Percentiles rank a stretch among this genome's conserved stretches.
phyloP scores from a whole-genome alignment of 495 filamentous ascomycete genomes.

The Neurospora africana region DNA sequence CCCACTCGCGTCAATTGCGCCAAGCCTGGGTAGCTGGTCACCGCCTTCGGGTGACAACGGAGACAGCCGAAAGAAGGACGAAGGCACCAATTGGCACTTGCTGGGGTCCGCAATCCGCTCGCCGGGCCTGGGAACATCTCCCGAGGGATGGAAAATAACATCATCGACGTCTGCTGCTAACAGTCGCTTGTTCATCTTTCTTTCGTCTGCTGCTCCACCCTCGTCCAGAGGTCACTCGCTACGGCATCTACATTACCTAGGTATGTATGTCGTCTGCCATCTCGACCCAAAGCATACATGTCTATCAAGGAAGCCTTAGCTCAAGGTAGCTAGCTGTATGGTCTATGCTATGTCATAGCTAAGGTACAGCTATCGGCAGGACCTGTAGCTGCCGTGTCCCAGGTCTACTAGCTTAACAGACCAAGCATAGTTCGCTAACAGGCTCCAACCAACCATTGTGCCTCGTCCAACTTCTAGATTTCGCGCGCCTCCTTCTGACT shows the following conservation, averaged over 20 bases:
- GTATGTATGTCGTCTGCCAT: neutral
- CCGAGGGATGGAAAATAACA: neutral
- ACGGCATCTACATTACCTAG: neutral
- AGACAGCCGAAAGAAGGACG: constrained; percentile 7
- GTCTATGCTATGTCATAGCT: neutral
- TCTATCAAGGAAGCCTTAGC: neutral
- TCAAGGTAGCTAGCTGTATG: neutral
- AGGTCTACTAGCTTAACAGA: neutral
- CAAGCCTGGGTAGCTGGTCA: constrained; percentile 12
- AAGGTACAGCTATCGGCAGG: neutral
- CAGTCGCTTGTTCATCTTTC: neutral
- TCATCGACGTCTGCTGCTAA: neutral
- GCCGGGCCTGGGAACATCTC: neutral
- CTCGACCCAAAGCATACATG: neutral
- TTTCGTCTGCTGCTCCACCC: neutral
- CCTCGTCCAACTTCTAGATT: neutral
- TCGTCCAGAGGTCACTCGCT: neutral
- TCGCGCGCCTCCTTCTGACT: neutral
- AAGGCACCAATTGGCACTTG: neutral
- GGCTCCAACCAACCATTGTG: neutral
- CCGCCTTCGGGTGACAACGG: constrained; percentile 28
- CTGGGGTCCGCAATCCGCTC: neutral
- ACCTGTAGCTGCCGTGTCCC: neutral
- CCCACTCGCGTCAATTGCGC: neutral
- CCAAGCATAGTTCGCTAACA: neutral